Conservation (phyloP, 2,329 filamentous ascomycete species). For the Pseudogymnoascus sp. region DNA sequence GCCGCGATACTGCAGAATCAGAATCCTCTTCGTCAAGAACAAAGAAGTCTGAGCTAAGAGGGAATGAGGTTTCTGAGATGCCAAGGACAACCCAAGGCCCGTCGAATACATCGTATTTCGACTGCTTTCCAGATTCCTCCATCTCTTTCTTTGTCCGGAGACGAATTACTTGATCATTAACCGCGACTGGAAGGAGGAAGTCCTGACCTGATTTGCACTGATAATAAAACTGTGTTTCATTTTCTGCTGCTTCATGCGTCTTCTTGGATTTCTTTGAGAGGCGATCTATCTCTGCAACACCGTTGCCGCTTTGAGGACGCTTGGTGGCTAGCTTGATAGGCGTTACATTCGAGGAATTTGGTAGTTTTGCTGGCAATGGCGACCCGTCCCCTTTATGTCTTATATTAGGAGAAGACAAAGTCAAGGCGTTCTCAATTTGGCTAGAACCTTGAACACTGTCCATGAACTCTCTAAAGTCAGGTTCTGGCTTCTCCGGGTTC, state of each 20-base stretch:
- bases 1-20: background rate
- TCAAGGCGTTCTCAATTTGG: background rate
- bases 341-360: background rate
- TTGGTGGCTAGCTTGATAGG: background rate
- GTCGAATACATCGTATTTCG: constrained; percentile 10
- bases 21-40: background rate
- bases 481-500: background rate
- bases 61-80: background rate
- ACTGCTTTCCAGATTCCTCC: background rate
- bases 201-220: constrained; percentile 1
- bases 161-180: background rate
- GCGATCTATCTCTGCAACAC: background rate
- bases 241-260: background rate
- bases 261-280: background rate
- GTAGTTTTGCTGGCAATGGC: background rate
- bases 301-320: no score
- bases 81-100: constrained; percentile 9
- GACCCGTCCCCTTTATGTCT: background rate
- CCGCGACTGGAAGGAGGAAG: background rate
- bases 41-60: background rate
- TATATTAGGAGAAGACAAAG: background rate
- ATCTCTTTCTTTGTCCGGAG: background rate
- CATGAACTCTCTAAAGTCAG: background rate
- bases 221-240: background rate
- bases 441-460: background rate